Evolutionary conservation across 2,329 filamentous ascomycete species (phyloP), one percentile per base, ranked within the genome.

Genomic region (Corynespora cassiicola): DNA sequence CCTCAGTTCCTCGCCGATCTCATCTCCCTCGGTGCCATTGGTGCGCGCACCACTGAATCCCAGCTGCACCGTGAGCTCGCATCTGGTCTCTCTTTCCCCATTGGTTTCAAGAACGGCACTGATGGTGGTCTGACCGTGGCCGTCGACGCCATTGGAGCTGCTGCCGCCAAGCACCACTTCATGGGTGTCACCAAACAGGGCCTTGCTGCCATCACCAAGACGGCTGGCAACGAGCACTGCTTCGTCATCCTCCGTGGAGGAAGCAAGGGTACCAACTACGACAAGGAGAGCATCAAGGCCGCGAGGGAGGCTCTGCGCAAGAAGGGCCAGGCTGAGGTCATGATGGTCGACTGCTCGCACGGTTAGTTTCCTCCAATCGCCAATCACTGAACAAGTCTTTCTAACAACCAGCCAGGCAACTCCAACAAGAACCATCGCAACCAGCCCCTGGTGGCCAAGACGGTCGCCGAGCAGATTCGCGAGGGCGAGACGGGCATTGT

Each of bases 61-160:
- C 94, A 99, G 75, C 79, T 97, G 52, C 94, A 99, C 75, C 87
- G 94, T 50, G 94, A 99, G 76, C 82, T 99, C 48, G 94, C 94
- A 5, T 95, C 88, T 18, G 94, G 94, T 57, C 80, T 97, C 36
- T 95, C 89, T 41, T 97, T 96, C 86, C 94, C 94, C 15, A 91
- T 99, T 54, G 94, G 94, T 43, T 99, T 96, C 86, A 99, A 99
- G 84, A 99, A 99, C 73, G 94, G 94, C 47, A 99, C 94, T 16
- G 94, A 99, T 62, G 94, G 94, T 26, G 90, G 87, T 57, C 76
- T 99, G 39, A 84, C 83, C 18, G 91, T 97, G 14, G 91, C 92
- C 14, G 95, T 97, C 59, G 94, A 99, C 67, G 94, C 94, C 21
- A 96, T 97, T 66, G 94, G 92, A 28, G 69, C 72, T 19, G 88